Evolutionary conservation across 2,329 filamentous ascomycete species (phyloP), one percentile per base, ranked within the genome.

Genomic region (Pezicula radicicola): DNA sequence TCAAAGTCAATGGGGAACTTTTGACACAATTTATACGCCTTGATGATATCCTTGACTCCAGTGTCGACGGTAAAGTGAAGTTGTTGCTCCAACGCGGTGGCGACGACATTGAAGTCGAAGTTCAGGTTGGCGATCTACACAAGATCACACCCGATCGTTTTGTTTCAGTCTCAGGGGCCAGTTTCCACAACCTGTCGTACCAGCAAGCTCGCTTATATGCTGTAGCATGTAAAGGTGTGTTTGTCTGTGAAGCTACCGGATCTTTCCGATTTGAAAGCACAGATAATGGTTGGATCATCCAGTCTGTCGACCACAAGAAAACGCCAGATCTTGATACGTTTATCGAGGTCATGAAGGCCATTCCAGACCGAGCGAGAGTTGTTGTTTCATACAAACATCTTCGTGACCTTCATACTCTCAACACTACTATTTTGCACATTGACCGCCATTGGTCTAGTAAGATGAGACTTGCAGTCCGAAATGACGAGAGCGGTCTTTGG

Each of bases 321-420:
- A 95, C 92, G 1, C 89, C 90, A 3, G 86, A 97, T 66, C 78
- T 99, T 40, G 81, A 94, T 57, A 81, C 89, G 3, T 99, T 99
- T 66, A 88, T 97, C 57, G 81, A 94, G 61, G 92, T 97, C 51
- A 89, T 97, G 81, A 91, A 89, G 71, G 78, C 72, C 21, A 95
- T 99, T 50, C 91, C 94, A 1, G 87, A 89, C 72, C 81, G 78
- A 66, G 83, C 91, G 28, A 83, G 94, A 49, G 88, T 99, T 10
- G 93, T 97, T 28, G 88, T 97, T 52, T 94, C 90, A 7, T 99
- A 97, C 75, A 94, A 95, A 71, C 93, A 99, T 68, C 85, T 99
- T 36, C 81, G 93, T 51, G 95, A 99, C 68, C 77, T 99, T 52
- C 94, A 99, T 70, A 97, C 93, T 0, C 81, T 95, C 49, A 92